Conservation (phyloP, 140 eudicot genomes). For the Oenanthe javanica region DNA sequence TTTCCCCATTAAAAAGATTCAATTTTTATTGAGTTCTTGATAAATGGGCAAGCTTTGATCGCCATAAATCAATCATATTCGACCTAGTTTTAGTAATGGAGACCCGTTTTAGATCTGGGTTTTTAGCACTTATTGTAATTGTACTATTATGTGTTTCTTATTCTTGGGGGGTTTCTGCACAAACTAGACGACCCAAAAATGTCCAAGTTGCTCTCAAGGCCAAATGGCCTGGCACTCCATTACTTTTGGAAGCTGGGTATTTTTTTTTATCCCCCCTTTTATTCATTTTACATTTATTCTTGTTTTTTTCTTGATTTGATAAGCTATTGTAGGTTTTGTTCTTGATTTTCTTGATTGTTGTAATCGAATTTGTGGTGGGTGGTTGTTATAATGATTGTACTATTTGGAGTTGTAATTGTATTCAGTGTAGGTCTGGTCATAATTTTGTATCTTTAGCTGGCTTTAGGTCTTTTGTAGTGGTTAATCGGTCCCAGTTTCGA, state of each 20-base stretch:
- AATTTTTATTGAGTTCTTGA: conserved; percentile 10
- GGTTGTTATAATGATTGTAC: not conserved
- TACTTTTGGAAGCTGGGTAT: conserved; percentile 95
- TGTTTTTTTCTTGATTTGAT: not conserved
- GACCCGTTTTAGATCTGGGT: conserved; percentile 58
- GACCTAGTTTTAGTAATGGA: conserved; percentile 37
- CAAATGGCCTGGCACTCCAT: conserved; percentile 87
- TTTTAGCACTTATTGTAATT: conserved; percentile 27
- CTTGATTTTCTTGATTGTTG: not conserved
- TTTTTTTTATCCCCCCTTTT: not conserved
- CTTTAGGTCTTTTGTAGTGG: not conserved
- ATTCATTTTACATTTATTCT: not conserved
- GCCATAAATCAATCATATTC: conserved; percentile 11
- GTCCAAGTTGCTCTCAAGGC: conserved; percentile 94
- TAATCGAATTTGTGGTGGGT: not conserved
- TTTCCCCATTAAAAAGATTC: conserved; percentile 13
- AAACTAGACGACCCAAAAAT: conserved; percentile 67
- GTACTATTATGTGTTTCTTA: conserved; percentile 25
- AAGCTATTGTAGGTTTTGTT: not conserved
- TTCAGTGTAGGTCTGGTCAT: not conserved
- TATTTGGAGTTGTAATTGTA: not conserved
- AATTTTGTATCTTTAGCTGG: not conserved
- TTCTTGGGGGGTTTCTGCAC: conserved; percentile 40
- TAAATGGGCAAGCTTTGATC: conserved; percentile 37
- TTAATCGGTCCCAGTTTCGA: not conserved